Percentiles rank a stretch among this genome's conserved stretches.
phyloP scores from a whole-genome alignment of 805 yeast genomes.

The Tetrapisispora nanseiensis region DNA sequence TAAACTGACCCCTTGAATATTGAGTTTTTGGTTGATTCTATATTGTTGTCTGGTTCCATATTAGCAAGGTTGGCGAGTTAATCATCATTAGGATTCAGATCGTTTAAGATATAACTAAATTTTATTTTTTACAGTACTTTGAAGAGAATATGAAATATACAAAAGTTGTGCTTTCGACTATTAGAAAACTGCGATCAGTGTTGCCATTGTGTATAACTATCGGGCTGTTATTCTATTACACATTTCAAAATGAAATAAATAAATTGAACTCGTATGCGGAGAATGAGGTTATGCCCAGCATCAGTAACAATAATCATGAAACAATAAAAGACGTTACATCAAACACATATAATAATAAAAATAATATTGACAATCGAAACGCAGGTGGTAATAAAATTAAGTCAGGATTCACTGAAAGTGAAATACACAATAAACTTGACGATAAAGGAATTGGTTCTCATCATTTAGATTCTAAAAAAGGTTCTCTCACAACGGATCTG shows the following conservation, averaged over 20 bases:
- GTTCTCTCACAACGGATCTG: conserved; percentile 4
- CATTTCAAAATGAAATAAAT: conserved; percentile 29
- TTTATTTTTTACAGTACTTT: no score
- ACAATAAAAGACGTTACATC: not conserved
- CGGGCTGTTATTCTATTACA: conserved; percentile 26
- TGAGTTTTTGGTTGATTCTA: no score
- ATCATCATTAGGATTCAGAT: no score
- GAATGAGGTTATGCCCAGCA: conserved; percentile 27
- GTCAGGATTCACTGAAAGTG: not conserved
- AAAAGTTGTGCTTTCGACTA: conserved; percentile 9
- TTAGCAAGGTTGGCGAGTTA: no score
- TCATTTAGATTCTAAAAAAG: not conserved
- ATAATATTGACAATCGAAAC: no score
- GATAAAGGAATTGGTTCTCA: not conserved
- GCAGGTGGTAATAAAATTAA: not conserved
- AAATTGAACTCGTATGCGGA: conserved; percentile 29
- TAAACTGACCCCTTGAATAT: no score
- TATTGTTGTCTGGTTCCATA: no score
- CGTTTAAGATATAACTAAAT: no score
- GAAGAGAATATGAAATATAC: not conserved
- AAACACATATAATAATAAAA: not conserved
- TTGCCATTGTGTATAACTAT: conserved; percentile 23
- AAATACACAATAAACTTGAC: not conserved
- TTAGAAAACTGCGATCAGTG: conserved; percentile 21
- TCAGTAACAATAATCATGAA: conserved; percentile 8